Percentiles rank a stretch among this genome's conserved stretches.
phyloP scores from a whole-genome alignment of 306 rosid species.

The Quercus alba region DNA sequence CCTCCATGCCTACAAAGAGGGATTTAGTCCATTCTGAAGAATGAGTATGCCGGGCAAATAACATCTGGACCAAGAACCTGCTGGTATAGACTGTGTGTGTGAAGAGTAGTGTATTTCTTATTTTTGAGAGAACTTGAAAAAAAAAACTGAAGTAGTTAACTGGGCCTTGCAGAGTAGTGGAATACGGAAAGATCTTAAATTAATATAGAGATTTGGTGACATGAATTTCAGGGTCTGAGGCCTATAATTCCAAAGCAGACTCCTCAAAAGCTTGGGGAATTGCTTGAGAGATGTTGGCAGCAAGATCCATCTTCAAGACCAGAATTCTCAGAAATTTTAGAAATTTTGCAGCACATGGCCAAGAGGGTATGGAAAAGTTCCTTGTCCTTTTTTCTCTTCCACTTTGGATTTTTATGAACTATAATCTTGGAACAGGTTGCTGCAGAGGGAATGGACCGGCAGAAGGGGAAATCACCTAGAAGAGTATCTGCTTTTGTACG shows the following conservation, averaged over 20 bases:
- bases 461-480: constrained; percentile 31
- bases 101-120: not conserved
- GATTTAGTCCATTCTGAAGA: not conserved
- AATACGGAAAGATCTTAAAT: not conserved
- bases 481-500: constrained; percentile 15
- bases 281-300: constrained; percentile 72
- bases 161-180: not conserved
- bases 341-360: constrained; percentile 38
- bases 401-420: not conserved
- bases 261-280: constrained; percentile 52
- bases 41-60: not conserved
- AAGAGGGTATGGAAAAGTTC: constrained; percentile 32
- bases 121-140: not conserved
- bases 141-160: not conserved
- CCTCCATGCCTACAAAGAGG: not conserved
- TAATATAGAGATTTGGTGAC: not conserved
- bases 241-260: constrained; percentile 61
- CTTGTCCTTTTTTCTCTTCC: not conserved
- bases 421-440: constrained; percentile 27
- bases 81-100: not conserved
- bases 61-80: not conserved
- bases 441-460: constrained; percentile 17
- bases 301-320: constrained; percentile 72
- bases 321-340: constrained; percentile 62
- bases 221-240: constrained; percentile 72